Conservation (phyloP, 176 grass and related monocot species). For the Raddia distichophylla region DNA sequence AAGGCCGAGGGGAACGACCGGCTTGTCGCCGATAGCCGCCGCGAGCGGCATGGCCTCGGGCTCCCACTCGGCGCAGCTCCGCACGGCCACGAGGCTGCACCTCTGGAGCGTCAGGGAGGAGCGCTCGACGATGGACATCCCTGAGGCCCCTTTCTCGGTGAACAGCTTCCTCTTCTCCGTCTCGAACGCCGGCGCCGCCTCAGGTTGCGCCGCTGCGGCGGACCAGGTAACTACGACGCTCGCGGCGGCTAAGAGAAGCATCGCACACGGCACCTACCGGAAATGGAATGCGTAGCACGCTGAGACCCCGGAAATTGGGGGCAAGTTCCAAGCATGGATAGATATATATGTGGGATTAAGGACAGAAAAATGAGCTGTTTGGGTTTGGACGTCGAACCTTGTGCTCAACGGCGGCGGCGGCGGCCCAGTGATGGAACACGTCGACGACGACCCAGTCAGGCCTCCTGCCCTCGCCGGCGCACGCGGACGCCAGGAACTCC, state of each 20-base stretch:
- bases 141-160: neutral
- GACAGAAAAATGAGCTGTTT: too few species aligned
- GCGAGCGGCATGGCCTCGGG: neutral
- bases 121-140: neutral
- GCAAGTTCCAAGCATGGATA: too few species aligned
- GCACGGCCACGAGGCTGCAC: conserved; percentile 29
- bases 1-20: conserved; percentile 44
- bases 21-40: conserved; percentile 3
- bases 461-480: neutral
- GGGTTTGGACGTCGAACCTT: too few species aligned
- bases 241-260: neutral
- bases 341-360: too few species aligned
- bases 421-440: conserved; percentile 29
- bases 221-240: neutral
- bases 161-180: neutral
- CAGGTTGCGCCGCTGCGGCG: neutral
- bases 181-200: conserved; percentile 32
- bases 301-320: too few species aligned
- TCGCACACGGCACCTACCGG: neutral
- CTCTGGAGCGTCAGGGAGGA: neutral
- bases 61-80: conserved; percentile 42
- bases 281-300: conserved; percentile 1
- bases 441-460: conserved; percentile 47
- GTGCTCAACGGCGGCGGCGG: neutral
- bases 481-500: neutral